phyloP scores from a whole-genome alignment of 371 early-diverging fungal species.

The Mucor sp. region DNA sequence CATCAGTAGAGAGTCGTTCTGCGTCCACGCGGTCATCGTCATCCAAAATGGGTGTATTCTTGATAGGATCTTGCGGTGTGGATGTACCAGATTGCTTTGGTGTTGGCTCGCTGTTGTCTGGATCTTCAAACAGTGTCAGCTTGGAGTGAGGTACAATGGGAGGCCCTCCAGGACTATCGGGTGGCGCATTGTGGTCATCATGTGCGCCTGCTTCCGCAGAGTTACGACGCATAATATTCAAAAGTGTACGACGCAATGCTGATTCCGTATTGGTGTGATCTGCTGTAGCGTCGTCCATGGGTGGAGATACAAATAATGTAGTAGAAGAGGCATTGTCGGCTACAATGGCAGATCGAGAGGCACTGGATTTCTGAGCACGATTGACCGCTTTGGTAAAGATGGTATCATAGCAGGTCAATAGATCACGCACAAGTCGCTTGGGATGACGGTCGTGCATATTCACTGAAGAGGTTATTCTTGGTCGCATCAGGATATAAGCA shows the following conservation, averaged over 20 bases:
- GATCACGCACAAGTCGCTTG: slow-evolving; percentile 48
- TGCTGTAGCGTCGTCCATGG: background rate
- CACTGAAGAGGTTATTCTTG: slow-evolving; percentile 33
- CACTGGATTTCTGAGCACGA: slow-evolving; percentile 13
- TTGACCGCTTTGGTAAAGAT: slow-evolving; percentile 23
- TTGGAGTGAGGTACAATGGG: slow-evolving; percentile 8
- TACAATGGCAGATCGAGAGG: slow-evolving; percentile 15
- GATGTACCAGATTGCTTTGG: background rate
- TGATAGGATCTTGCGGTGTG: background rate
- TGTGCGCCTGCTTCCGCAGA: background rate
- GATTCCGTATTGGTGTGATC: background rate
- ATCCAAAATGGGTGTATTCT: background rate
- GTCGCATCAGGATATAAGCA: slow-evolving; percentile 52
- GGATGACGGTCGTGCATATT: slow-evolving; percentile 57
- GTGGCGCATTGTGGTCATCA: background rate
- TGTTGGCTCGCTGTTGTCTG: slow-evolving; percentile 7
- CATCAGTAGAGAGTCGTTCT: background rate
- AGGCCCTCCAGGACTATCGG: background rate
- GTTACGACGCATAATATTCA: slow-evolving; percentile 2
- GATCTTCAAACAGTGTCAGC: slow-evolving; percentile 20
- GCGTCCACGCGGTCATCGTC: background rate
- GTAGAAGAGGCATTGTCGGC: background rate
- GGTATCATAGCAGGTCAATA: slow-evolving; percentile 33
- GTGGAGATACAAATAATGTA: background rate
- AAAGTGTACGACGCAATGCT: slow-evolving; percentile 1